These are phyloP conservation scores for Neurospora intermedia DNA, from an alignment of 495 filamentous ascomycete genomes.

Conservation along the genomic window DNA sequence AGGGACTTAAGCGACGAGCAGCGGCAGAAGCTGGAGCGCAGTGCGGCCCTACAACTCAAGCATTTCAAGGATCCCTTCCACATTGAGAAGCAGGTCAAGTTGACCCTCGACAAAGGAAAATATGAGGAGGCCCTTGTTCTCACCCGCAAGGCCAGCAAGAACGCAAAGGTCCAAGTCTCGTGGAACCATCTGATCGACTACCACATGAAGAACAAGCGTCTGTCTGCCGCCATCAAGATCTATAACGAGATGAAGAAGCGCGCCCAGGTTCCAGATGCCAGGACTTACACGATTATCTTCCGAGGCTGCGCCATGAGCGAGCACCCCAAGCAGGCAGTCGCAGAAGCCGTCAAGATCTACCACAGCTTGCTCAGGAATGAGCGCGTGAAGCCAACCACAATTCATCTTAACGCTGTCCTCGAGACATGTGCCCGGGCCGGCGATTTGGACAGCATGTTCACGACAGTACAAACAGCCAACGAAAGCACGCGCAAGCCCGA, in stretches of 20 bases:
- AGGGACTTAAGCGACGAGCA: not conserved
- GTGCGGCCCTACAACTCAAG: constrained; percentile 44
- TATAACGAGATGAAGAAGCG: constrained; percentile 99
- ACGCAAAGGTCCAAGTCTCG: constrained; percentile 51
- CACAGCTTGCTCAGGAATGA: constrained; percentile 53
- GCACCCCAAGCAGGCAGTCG: constrained; percentile 40
- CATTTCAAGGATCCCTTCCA: constrained; percentile 56
- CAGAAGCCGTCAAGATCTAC: constrained; percentile 59
- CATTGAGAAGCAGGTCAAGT: constrained; percentile 51
- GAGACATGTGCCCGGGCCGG: constrained; percentile 59
- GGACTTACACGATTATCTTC: constrained; percentile 77
- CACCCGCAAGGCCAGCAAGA: constrained; percentile 53
- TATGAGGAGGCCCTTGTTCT: constrained; percentile 53
- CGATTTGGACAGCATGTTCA: constrained; percentile 68
- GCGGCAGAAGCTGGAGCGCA: constrained; percentile 15
- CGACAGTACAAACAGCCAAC: constrained; percentile 55
- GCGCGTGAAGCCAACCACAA: constrained; percentile 51
- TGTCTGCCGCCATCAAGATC: constrained; percentile 56
- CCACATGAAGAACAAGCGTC: constrained; percentile 45
- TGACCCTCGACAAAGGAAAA: constrained; percentile 41
- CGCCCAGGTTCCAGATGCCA: constrained; percentile 56
- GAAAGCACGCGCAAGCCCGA: constrained; percentile 51
- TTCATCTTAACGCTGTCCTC: constrained; percentile 79
- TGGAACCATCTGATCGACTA: constrained; percentile 84
- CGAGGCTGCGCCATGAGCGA: constrained; percentile 53